phyloP scores from a whole-genome alignment of 1,284 basidiomycete genomes.

The Porodaedalea pini region DNA sequence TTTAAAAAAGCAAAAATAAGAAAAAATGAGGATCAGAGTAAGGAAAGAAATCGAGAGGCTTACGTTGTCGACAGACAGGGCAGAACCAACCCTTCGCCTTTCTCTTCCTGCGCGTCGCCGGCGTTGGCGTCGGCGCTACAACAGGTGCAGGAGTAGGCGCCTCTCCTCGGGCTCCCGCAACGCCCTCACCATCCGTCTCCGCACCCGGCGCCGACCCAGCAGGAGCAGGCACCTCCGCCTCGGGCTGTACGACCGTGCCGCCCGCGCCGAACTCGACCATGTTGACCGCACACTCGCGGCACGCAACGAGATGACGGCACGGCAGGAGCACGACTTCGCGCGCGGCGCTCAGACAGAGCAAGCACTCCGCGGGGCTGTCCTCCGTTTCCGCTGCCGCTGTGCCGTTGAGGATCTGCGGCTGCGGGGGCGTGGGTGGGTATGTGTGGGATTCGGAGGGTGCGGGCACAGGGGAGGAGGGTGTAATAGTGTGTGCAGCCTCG shows the following conservation, averaged over 20 bases:
- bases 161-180: slow-evolving; percentile 19
- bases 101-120: slow-evolving; percentile 62
- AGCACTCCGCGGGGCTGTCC: slow-evolving; percentile 80
- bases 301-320: slow-evolving; percentile 87
- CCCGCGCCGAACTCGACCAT: slow-evolving; percentile 95
- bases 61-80: slow-evolving; percentile 87
- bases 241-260: slow-evolving; percentile 67
- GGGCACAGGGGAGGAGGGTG: slow-evolving; percentile 40
- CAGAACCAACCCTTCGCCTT: slow-evolving; percentile 95
- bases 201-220: slow-evolving; percentile 23
- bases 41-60: slow-evolving; percentile 30
- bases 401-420: slow-evolving; percentile 22
- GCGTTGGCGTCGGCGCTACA: slow-evolving; percentile 19
- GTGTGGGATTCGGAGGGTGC: slow-evolving; percentile 31
- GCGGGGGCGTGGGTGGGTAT: slow-evolving; percentile 45
- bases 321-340: slow-evolving; percentile 87
- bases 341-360: slow-evolving; percentile 81
- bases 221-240: slow-evolving; percentile 30
- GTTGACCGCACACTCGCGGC: slow-evolving; percentile 86
- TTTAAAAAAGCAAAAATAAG: slow-evolving; percentile 7
- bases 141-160: slow-evolving; percentile 22
- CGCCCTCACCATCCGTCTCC: slow-evolving; percentile 22
- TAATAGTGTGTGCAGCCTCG: slow-evolving; percentile 34
- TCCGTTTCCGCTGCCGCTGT: slow-evolving; percentile 29
- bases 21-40: background rate